A percentile compares a stretch with the other conserved stretches of the same genome.
phyloP scores from a whole-genome alignment of 768 basidiomycete genomes.

The Antrodiella citrinella region DNA sequence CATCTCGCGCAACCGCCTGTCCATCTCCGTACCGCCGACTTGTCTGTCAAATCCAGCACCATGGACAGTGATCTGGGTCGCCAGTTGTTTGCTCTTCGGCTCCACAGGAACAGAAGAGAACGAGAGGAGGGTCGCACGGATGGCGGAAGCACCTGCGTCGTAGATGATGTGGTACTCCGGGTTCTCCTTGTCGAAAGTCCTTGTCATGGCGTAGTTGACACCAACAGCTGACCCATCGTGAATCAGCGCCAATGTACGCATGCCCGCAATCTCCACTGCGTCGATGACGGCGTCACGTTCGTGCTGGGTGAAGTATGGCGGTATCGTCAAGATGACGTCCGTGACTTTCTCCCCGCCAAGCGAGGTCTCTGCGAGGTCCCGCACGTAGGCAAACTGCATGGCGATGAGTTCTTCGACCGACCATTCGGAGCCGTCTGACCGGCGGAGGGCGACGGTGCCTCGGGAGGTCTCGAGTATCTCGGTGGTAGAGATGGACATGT shows the following conservation, averaged over 20 bases:
- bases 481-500: constrained; percentile 23
- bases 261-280: constrained; percentile 85
- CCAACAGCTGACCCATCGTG: constrained; percentile 95
- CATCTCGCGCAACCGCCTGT: constrained; percentile 74
- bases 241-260: constrained; percentile 75
- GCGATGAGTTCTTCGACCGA: constrained; percentile 84
- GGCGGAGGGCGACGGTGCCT: constrained; percentile 50
- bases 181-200: constrained; percentile 53
- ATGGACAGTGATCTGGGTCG: constrained; percentile 69
- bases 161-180: constrained; percentile 87
- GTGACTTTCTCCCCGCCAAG: constrained; percentile 62
- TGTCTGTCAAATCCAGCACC: constrained; percentile 76
- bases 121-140: constrained; percentile 68
- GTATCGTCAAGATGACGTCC: constrained; percentile 86
- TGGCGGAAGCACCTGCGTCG: constrained; percentile 85
- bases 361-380: constrained; percentile 72
- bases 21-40: constrained; percentile 78
- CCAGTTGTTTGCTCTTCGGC: constrained; percentile 36
- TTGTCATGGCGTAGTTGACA: constrained; percentile 96
- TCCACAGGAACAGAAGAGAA: constrained; percentile 46
- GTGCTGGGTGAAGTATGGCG: constrained; percentile 82
- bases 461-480: constrained; percentile 40
- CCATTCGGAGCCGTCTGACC: constrained; percentile 64
- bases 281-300: constrained; percentile 90
- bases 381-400: constrained; percentile 90